These are phyloP conservation scores for Suillus weaverae DNA, from an alignment of 768 basidiomycete genomes.

Conservation along the genomic window DNA sequence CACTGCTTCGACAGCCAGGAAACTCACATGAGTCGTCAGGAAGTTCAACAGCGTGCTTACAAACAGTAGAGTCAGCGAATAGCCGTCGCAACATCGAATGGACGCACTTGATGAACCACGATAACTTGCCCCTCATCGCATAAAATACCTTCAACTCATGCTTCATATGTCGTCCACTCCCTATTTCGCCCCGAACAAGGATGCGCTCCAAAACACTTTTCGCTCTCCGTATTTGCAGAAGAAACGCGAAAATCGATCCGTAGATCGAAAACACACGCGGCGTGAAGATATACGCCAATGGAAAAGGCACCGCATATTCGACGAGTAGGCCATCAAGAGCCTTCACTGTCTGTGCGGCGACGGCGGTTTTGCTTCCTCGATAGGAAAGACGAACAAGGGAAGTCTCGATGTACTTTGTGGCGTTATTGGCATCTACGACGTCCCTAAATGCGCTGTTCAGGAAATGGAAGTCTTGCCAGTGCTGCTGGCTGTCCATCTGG, in stretches of 20 bases:
- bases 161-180: slow-evolving; percentile 32
- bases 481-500: slow-evolving; percentile 73
- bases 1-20: not conserved
- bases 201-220: slow-evolving; percentile 72
- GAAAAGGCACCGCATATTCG: slow-evolving; percentile 84
- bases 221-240: slow-evolving; percentile 73
- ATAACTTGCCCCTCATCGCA: slow-evolving; percentile 71
- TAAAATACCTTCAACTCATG: slow-evolving; percentile 69
- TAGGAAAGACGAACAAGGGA: slow-evolving; percentile 74
- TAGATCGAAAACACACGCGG: slow-evolving; percentile 57
- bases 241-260: slow-evolving; percentile 64
- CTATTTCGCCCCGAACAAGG: slow-evolving; percentile 54
- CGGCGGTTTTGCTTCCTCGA: slow-evolving; percentile 47
- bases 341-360: slow-evolving; percentile 55
- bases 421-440: slow-evolving; percentile 51
- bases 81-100: not conserved
- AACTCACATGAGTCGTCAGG: slow-evolving; percentile 66
- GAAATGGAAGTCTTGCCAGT: slow-evolving; percentile 84
- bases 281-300: slow-evolving; percentile 75
- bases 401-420: slow-evolving; percentile 57
- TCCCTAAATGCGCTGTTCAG: slow-evolving; percentile 77
- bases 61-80: slow-evolving; percentile 9
- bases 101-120: slow-evolving; percentile 86
- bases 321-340: slow-evolving; percentile 64
- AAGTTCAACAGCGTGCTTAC: slow-evolving; percentile 66